Conservation (phyloP, 345 rosid species). For the Chamaenerion angustifolium region DNA sequence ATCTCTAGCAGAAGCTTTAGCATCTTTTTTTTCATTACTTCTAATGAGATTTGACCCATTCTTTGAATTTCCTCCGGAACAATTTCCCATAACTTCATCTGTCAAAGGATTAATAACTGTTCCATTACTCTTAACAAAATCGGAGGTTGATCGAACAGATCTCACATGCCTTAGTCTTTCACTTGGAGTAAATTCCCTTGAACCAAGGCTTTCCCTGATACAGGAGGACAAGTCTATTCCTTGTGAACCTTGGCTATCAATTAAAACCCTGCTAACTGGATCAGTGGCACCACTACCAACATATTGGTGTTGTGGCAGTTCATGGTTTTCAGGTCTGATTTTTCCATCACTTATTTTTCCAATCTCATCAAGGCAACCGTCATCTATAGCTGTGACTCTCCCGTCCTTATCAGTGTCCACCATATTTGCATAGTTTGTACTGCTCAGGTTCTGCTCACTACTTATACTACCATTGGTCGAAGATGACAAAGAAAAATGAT, state of each 20-base stretch:
- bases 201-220: slow-evolving; percentile 17
- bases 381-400: slow-evolving; percentile 6
- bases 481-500: slow-evolving; percentile 17
- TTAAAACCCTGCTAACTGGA: slow-evolving; percentile 6
- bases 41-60: slow-evolving; percentile 19
- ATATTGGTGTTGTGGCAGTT: too few relatives aligned
- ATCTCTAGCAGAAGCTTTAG: slow-evolving; percentile 38
- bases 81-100: slow-evolving; percentile 23
- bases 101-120: slow-evolving; percentile 12
- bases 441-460: background rate
- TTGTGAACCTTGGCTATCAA: slow-evolving; percentile 10
- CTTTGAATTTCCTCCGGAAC: slow-evolving; percentile 12
- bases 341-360: slow-evolving; percentile 2
- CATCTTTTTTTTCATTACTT: slow-evolving; percentile 30
- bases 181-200: slow-evolving; percentile 20
- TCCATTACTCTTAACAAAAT: slow-evolving; percentile 30
- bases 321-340: too few relatives aligned
- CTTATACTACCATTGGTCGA: background rate
- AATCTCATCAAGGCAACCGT: slow-evolving; percentile 4
- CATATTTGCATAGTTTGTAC: slow-evolving; percentile 1
- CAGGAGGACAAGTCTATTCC: slow-evolving; percentile 13
- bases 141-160: slow-evolving; percentile 62
- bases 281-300: too few relatives aligned
- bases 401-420: slow-evolving; percentile 5
- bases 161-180: slow-evolving; percentile 56